Conservation (phyloP, 108 stramenopile species). For the Bacterosira constricta region DNA sequence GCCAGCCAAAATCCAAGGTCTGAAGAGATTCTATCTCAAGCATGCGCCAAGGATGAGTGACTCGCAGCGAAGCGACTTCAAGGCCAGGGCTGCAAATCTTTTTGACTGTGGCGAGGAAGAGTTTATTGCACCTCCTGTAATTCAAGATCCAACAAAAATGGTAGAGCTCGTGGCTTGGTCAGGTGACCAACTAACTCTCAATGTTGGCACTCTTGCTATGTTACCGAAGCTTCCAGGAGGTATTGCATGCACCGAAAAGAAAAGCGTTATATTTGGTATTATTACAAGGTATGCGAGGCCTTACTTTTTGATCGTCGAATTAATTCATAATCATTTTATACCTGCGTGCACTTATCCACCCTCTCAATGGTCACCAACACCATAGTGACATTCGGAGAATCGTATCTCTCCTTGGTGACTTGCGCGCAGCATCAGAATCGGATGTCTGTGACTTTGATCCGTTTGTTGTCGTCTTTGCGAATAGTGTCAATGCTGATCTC, state of each 20-base stretch:
- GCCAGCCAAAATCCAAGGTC: slow-evolving; percentile 11
- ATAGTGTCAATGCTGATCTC: slow-evolving; percentile 8
- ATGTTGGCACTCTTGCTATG: neutral
- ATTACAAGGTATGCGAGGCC: too few relatives aligned
- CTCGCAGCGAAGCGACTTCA: neutral
- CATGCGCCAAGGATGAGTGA: slow-evolving; percentile 16
- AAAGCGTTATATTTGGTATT: slow-evolving; percentile 4
- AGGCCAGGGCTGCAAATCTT: neutral
- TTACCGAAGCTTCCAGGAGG: neutral
- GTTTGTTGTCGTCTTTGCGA: slow-evolving; percentile 6
- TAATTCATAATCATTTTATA: too few relatives aligned
- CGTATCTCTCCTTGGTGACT: neutral
- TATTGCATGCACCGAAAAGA: neutral
- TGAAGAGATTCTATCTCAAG: slow-evolving; percentile 8
- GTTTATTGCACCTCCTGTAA: neutral
- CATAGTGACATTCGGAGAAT: neutral
- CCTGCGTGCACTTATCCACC: too few relatives aligned
- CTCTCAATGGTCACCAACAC: too few relatives aligned
- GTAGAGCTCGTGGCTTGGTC: slow-evolving; percentile 17
- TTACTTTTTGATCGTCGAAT: too few relatives aligned
- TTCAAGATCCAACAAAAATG: neutral
- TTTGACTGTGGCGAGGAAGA: neutral
- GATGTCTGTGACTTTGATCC: neutral
- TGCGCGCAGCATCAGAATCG: neutral
- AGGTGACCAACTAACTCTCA: neutral